These are phyloP conservation scores for Lodderomyces oxycetoniae DNA, from an alignment of 1,139 yeast genomes.

Conservation along the genomic window DNA sequence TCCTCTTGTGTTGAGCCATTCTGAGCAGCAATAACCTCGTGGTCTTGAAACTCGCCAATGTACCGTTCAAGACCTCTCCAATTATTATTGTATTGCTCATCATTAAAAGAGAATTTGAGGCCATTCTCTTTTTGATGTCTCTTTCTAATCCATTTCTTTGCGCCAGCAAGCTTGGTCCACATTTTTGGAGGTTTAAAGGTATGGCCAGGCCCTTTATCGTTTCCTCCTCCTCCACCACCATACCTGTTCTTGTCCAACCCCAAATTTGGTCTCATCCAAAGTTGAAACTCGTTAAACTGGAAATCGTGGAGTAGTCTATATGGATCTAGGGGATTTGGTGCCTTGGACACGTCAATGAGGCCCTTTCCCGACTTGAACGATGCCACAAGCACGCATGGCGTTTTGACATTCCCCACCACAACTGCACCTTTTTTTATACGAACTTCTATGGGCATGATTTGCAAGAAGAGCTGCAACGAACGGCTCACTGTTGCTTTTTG, in stretches of 20 bases:
- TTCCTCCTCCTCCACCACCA: conserved; percentile 2
- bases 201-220: conserved; percentile 4
- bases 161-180: conserved; percentile 20
- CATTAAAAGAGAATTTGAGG: conserved; percentile 8
- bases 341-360: conserved; percentile 48
- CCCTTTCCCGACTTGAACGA: conserved; percentile 60
- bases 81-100: conserved; percentile 7
- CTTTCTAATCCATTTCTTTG: conserved; percentile 15
- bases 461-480: conserved; percentile 25
- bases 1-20: conserved; percentile 45
- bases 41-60: conserved; percentile 33
- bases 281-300: conserved; percentile 46
- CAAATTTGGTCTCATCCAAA: conserved; percentile 67
- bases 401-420: conserved; percentile 72
- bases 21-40: conserved; percentile 28
- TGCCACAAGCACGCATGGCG: conserved; percentile 66
- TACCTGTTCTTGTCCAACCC: conserved; percentile 34
- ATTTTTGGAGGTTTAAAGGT: conserved; percentile 20
- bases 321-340: conserved; percentile 51
- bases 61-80: conserved; percentile 46
- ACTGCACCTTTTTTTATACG: conserved; percentile 65
- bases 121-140: conserved; percentile 6
- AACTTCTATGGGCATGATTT: conserved; percentile 54
- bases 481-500: conserved; percentile 1
- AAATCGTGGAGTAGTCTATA: conserved; percentile 45